These are phyloP conservation scores for Vanderwaltozyma tropicalis DNA, from an alignment of 805 yeast species.

Conservation along the genomic window DNA sequence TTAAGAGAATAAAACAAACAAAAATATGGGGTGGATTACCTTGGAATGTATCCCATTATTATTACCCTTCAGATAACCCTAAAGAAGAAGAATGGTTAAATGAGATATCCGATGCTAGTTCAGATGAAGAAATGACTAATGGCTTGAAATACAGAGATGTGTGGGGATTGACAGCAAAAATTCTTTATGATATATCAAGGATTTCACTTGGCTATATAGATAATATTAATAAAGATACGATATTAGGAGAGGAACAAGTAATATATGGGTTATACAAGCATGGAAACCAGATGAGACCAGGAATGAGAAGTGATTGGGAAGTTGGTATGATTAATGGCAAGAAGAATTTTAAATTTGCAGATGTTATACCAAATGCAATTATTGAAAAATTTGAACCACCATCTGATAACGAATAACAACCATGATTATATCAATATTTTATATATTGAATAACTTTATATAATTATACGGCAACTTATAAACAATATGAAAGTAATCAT, in stretches of 20 bases:
- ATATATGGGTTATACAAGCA: conserved; percentile 44
- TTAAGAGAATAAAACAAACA: conserved; percentile 22
- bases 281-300: conserved; percentile 44
- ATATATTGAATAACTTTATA: too few relatives aligned
- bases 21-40: conserved; percentile 64
- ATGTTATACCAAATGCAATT: conserved; percentile 26
- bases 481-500: background rate
- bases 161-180: conserved; percentile 79
- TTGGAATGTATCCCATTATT: conserved; percentile 53
- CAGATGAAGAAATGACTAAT: conserved; percentile 38
- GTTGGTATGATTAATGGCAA: conserved; percentile 37
- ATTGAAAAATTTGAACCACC: conserved; percentile 6
- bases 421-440: too few relatives aligned
- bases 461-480: background rate
- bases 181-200: conserved; percentile 58
- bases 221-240: conserved; percentile 14
- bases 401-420: background rate
- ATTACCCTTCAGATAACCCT: conserved; percentile 44
- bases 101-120: conserved; percentile 48
- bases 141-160: conserved; percentile 46
- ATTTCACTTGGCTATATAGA: conserved; percentile 35
- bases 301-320: conserved; percentile 45
- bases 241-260: conserved; percentile 44
- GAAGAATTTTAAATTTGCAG: conserved; percentile 20
- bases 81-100: conserved; percentile 57